Evolutionary conservation across 345 rosid species (phyloP).

Genomic region (Hibiscus mutabilis): DNA sequence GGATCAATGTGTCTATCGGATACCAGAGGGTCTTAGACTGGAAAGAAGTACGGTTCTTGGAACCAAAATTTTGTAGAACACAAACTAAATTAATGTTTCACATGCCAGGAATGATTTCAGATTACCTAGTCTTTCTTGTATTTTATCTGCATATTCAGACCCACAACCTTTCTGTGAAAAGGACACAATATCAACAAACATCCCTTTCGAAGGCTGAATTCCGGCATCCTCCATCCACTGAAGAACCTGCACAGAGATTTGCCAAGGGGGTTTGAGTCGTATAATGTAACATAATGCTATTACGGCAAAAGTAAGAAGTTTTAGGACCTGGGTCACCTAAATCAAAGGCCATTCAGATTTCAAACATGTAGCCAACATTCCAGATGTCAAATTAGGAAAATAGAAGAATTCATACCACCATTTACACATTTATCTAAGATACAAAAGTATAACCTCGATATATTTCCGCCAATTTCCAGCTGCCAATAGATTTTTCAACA

Average conservation of each 20-base stretch:
- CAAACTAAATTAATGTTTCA: background rate
- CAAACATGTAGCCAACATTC: slow-evolving; percentile 1
- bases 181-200: slow-evolving; percentile 55
- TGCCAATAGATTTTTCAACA: slow-evolving; percentile 70
- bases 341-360: background rate
- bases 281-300: background rate
- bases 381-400: background rate
- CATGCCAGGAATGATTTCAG: slow-evolving; percentile 3
- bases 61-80: background rate
- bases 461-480: slow-evolving; percentile 92
- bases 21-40: too few relatives aligned
- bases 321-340: background rate
- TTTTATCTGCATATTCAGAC: slow-evolving; percentile 43
- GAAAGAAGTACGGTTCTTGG: too few relatives aligned
- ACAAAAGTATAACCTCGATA: slow-evolving; percentile 52
- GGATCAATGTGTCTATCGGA: too few relatives aligned
- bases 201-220: slow-evolving; percentile 55
- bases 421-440: slow-evolving; percentile 3
- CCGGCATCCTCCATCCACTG: slow-evolving; percentile 84
- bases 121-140: slow-evolving; percentile 61
- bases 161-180: slow-evolving; percentile 66
- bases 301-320: background rate
- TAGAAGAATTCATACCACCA: background rate
- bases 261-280: background rate
- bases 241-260: slow-evolving; percentile 45